phyloP scores from a whole-genome alignment of 345 rosid genomes.

The thale cress (Arabidopsis thaliana) region TAIR10.1 NC_003071.7:4083001-4083500 shows the following conservation, averaged over 20 bases:
- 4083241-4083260: no score
- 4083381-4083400: slow-evolving; percentile 56
- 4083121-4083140: no score
- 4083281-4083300: no score
- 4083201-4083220: not conserved
- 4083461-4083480: slow-evolving; percentile 50
- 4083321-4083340: no score
- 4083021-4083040: not conserved
- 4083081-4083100: not conserved
- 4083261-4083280: no score
- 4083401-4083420: slow-evolving; percentile 14
- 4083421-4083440: not conserved
- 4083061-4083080: not conserved
- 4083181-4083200: not conserved
- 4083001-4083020: not conserved
- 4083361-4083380: no score
- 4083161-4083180: not conserved
- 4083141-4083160: not conserved
- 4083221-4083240: no score
- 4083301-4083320: no score
- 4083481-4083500: slow-evolving; percentile 78
- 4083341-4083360: no score
- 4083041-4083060: not conserved
- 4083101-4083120: not conserved
- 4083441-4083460: not conserved